Evolutionary conservation across 495 filamentous ascomycete species (phyloP).

Genomic region (Thozetella sp.): DNA sequence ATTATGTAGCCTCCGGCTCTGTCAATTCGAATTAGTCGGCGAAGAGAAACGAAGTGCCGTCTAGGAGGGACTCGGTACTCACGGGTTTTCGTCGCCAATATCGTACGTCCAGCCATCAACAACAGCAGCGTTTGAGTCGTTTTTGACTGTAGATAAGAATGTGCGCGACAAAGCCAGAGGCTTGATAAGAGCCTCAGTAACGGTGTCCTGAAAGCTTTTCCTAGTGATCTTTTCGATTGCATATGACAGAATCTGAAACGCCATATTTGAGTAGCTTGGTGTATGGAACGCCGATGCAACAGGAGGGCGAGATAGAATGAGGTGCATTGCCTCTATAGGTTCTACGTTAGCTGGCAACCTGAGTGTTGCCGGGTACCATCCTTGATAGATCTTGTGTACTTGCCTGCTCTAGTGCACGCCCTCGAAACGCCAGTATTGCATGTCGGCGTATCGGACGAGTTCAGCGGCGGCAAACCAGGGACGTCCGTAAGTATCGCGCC

Average conservation of each 20-base stretch:
- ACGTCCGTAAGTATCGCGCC: background rate
- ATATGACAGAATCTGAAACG: background rate
- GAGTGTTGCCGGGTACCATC: too few species aligned
- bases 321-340: background rate
- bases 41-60: background rate
- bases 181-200: background rate
- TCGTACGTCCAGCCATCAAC: background rate
- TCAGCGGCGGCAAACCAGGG: background rate
- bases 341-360: too few species aligned
- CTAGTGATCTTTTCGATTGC: background rate
- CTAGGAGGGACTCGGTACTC: background rate
- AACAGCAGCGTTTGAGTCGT: background rate
- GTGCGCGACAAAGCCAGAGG: background rate
- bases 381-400: too few species aligned
- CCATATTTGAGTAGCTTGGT: background rate
- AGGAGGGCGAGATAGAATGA: background rate
- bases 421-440: background rate
- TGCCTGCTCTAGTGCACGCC: background rate
- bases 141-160: background rate
- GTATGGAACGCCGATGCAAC: background rate
- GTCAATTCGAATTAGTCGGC: background rate
- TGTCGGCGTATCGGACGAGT: background rate
- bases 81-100: background rate
- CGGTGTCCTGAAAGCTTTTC: background rate
- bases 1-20: slow-evolving; percentile 38